Percentiles rank a stretch among this genome's conserved stretches.
Conservation (phyloP, 495 filamentous ascomycete genomes). For the Daldinia bambusicola region DNA sequence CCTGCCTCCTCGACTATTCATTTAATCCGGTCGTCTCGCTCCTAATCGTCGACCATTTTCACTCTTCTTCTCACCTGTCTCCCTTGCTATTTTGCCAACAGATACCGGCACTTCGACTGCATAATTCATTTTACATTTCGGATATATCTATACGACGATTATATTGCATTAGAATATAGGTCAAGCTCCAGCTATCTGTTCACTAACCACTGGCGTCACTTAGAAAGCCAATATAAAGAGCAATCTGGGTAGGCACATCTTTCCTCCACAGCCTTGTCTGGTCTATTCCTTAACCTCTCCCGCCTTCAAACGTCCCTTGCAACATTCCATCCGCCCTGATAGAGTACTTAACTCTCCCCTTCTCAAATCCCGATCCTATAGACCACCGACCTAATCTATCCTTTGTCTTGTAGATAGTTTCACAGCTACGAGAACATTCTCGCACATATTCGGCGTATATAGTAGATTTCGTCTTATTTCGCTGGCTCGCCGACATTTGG, state of each 20-base stretch:
- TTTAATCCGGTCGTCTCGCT: slow-evolving; percentile 16
- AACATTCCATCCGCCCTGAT: slow-evolving; percentile 13
- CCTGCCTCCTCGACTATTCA: slow-evolving; percentile 26
- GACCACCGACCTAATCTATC: slow-evolving; percentile 19
- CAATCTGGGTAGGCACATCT: slow-evolving; percentile 25
- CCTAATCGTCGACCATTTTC: slow-evolving; percentile 6
- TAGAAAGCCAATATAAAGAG: slow-evolving; percentile 17
- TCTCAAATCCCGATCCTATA: slow-evolving; percentile 2
- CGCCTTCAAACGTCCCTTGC: neutral
- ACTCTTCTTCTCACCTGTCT: neutral
- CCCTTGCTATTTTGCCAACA: slow-evolving; percentile 8
- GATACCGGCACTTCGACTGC: slow-evolving; percentile 24
- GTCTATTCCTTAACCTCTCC: slow-evolving; percentile 1
- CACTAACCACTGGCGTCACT: slow-evolving; percentile 1
- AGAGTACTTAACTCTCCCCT: slow-evolving; percentile 7
- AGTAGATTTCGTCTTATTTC: slow-evolving; percentile 22
- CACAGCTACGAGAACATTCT: slow-evolving; percentile 25
- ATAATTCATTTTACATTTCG: slow-evolving; percentile 9
- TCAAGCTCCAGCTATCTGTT: slow-evolving; percentile 12
- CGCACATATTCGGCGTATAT: slow-evolving; percentile 39
- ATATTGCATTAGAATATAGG: slow-evolving; percentile 8
- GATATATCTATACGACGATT: slow-evolving; percentile 26
- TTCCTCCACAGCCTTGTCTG: slow-evolving; percentile 13
- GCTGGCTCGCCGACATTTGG: slow-evolving; percentile 11
- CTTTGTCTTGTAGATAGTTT: slow-evolving; percentile 32